Conservation (phyloP, 2,329 filamentous ascomycete genomes). For the Stagonosporopsis rhizophila region DNA sequence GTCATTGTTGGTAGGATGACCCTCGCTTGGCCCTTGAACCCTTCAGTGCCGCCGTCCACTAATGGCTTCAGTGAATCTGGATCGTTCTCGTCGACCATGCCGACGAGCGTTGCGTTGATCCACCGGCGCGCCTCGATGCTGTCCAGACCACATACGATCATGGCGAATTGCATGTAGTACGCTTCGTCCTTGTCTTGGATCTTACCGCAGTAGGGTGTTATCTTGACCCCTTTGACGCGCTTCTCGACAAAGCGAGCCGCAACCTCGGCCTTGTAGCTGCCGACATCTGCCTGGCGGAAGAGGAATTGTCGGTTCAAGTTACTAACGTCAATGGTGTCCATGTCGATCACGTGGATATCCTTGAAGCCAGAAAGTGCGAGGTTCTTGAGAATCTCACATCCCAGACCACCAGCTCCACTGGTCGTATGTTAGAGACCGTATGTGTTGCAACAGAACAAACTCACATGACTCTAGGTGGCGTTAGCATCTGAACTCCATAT, state of each 20-base stretch:
- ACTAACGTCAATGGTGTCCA: slow-evolving; percentile 99
- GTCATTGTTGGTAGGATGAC: slow-evolving; percentile 92
- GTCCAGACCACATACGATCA: slow-evolving; percentile 93
- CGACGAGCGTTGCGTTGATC: slow-evolving; percentile 94
- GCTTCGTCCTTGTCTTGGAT: slow-evolving; percentile 97
- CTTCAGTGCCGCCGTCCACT: slow-evolving; percentile 96
- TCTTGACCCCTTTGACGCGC: slow-evolving; percentile 87
- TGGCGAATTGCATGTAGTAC: slow-evolving; percentile 96
- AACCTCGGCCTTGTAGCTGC: slow-evolving; percentile 91
- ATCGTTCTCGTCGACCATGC: slow-evolving; percentile 84
- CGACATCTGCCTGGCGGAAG: slow-evolving; percentile 89
- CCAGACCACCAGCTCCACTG: slow-evolving; percentile 90
- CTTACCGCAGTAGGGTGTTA: slow-evolving; percentile 90
- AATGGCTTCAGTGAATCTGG: slow-evolving; percentile 89
- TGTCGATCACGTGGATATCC: slow-evolving; percentile 98
- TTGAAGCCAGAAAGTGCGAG: slow-evolving; percentile 94
- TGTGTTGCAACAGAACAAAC: slow-evolving; percentile 18
- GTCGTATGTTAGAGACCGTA: slow-evolving; percentile 52
- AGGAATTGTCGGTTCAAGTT: slow-evolving; percentile 98
- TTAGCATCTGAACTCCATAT: slow-evolving; percentile 26
- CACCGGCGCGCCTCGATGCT: slow-evolving; percentile 97
- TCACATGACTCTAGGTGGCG: slow-evolving; percentile 47
- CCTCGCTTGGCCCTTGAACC: slow-evolving; percentile 95
- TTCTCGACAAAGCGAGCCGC: slow-evolving; percentile 90
- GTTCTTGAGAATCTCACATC: slow-evolving; percentile 97